These are phyloP conservation scores for Fraxinus velutina DNA, from an alignment of 305 asterid genomes.

Conservation along the genomic window DNA sequence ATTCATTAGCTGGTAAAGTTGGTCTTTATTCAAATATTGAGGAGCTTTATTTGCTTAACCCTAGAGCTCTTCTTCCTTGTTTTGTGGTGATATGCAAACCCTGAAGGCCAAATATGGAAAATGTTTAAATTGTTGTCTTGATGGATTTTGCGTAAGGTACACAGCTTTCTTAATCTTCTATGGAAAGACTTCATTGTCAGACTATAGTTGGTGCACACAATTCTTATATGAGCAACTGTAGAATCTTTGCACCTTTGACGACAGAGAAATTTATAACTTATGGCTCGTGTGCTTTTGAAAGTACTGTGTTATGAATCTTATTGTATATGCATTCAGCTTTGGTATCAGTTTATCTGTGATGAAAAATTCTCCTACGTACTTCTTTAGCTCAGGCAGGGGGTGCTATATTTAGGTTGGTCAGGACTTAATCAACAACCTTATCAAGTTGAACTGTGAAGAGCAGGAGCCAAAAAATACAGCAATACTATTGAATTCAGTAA, in stretches of 20 bases:
- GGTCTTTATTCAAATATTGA: slow-evolving; percentile 80
- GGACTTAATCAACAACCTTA: background rate
- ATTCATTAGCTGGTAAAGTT: slow-evolving; percentile 81
- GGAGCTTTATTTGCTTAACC: slow-evolving; percentile 82
- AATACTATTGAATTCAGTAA: background rate
- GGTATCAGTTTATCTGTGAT: background rate
- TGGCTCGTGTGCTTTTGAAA: slow-evolving; percentile 4
- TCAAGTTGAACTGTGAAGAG: background rate
- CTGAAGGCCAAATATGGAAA: slow-evolving; percentile 23
- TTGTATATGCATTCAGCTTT: background rate
- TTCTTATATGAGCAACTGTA: background rate
- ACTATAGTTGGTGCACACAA: background rate
- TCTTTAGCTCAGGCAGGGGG: background rate
- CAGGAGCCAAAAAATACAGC: background rate
- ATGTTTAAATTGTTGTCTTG: background rate
- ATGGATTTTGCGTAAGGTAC: background rate
- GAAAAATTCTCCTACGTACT: background rate
- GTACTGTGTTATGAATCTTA: background rate
- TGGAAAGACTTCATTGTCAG: background rate
- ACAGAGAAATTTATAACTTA: background rate
- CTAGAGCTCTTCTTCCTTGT: slow-evolving; percentile 79
- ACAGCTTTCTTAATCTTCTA: background rate
- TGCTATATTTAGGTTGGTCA: background rate
- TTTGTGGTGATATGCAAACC: slow-evolving; percentile 79
- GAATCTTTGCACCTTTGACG: slow-evolving; percentile 8